Base-by-base conservation (phyloP, 2,329 filamentous ascomycete genomes). In the Lasiodiplodia citricola region DNA sequence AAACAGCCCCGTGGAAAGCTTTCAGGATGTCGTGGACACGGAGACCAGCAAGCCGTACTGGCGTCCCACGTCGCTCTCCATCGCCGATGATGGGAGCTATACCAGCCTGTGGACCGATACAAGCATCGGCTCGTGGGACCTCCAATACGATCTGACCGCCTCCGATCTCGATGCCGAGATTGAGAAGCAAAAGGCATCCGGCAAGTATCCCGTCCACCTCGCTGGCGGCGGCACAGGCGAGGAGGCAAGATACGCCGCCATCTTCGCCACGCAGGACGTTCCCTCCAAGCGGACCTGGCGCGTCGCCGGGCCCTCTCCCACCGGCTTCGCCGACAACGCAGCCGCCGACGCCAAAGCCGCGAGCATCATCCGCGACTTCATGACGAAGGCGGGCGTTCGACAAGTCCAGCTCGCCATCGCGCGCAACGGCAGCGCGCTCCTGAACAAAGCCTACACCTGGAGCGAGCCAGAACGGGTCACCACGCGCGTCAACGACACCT, bases 371-470 rank as follows among this genome's bases (percentile, higher is more conserved):
- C 64, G 69, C n/a, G 52, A 55, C 3, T 75, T 73, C 66, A 75
- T 75, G 73, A 67, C 68, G 37, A 55, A 37, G 4, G 71, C 66
- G 5, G 71, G 73, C 41, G 70, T 75, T 25, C 70, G 73, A 16
- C 74, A 75, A 68, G 73, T 73, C 2, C 74, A 75, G 68, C 69
- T 75, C 35, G 70, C 74, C 31, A 69, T 71, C 31, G 70, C 71
- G 1, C 23, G 68, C 44, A 72, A 75, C 28, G 73, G 74, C n/a
- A 72, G 64, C 13, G 28, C 73, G 21, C 21, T 74, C 18, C 70
- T 70, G 10, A 70, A 72, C 11, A 73, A 71, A 16, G 71, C 70
- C 8, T 75, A 68, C 68, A 75, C 73, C 37, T 72, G 71, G 71
- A 71, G 72, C 14, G 74, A 75, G 70, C 70, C 67, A 50, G 71